Percentiles rank a stretch among this genome's conserved stretches.
phyloP scores from a whole-genome alignment of 495 filamentous ascomycete genomes.

The Penicillium psychrofluorescens region DNA sequence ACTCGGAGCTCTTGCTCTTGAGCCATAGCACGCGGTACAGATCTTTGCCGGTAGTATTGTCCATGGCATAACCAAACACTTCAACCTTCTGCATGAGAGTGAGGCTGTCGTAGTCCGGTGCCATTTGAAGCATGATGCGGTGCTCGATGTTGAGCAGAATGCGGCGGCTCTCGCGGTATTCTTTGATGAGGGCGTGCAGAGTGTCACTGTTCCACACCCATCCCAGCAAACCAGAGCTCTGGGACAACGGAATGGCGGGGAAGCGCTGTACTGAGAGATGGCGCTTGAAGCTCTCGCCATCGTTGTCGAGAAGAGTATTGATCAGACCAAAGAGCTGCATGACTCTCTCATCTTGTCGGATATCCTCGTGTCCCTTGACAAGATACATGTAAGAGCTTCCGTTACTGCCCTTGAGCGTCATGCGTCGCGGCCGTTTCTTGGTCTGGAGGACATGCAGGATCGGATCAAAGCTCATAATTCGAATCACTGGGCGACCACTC shows the following conservation, averaged over 20 bases:
- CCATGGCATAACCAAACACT: conserved; percentile 95
- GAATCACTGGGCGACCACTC: conserved; percentile 76
- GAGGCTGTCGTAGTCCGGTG: conserved; percentile 95
- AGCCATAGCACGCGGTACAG: conserved; percentile 96
- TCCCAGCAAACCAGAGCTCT: conserved; percentile 87
- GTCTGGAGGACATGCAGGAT: conserved; percentile 89
- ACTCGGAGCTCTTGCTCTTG: conserved; percentile 95
- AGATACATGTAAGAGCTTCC: conserved; percentile 77
- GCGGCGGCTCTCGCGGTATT: conserved; percentile 93
- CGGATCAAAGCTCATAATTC: conserved; percentile 82
- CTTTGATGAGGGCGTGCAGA: conserved; percentile 88
- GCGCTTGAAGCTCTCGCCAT: conserved; percentile 92
- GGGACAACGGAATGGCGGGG: conserved; percentile 89
- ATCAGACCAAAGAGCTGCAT: conserved; percentile 98
- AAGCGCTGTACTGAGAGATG: conserved; percentile 94
- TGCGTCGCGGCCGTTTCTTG: conserved; percentile 88
- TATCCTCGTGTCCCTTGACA: conserved; percentile 97
- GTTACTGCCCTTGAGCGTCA: conserved; percentile 83
- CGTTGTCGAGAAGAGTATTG: conserved; percentile 86
- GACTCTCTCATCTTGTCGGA: conserved; percentile 94
- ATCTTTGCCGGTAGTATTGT: conserved; percentile 98
- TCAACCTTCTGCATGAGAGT: conserved; percentile 99
- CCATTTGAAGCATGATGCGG: conserved; percentile 99
- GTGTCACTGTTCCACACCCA: conserved; percentile 99
- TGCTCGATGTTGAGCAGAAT: conserved; percentile 99